Evolutionary conservation across 1,139 yeast species (phyloP).

Genomic region (Diutina siamensis): DNA sequence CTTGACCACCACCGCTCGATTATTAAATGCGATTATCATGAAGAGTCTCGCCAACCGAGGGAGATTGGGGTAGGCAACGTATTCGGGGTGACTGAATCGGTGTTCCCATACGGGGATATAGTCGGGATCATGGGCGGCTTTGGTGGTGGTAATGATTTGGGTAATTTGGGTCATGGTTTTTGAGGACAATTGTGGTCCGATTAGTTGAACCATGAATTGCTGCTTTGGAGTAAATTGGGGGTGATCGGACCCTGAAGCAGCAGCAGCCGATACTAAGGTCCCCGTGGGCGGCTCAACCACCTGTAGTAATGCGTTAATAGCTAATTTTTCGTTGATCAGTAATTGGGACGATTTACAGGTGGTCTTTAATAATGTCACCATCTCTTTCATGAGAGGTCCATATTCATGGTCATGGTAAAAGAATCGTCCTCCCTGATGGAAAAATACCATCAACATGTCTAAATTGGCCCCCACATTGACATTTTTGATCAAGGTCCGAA

Average conservation of each 20-base stretch:
- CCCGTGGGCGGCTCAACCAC: slow-evolving; percentile 16
- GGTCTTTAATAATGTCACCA: slow-evolving; percentile 45
- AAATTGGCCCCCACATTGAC: slow-evolving; percentile 45
- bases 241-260: slow-evolving; percentile 8
- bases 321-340: slow-evolving; percentile 44
- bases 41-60: slow-evolving; percentile 31
- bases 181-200: not conserved
- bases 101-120: slow-evolving; percentile 24
- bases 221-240: slow-evolving; percentile 25
- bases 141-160: slow-evolving; percentile 28
- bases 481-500: slow-evolving; percentile 42
- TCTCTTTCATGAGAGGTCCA: slow-evolving; percentile 45
- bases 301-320: slow-evolving; percentile 20
- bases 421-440: slow-evolving; percentile 67
- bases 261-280: slow-evolving; percentile 31
- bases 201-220: slow-evolving; percentile 29
- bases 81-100: slow-evolving; percentile 30
- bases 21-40: slow-evolving; percentile 7
- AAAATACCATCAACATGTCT: slow-evolving; percentile 52
- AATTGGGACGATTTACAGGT: slow-evolving; percentile 41
- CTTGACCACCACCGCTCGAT: slow-evolving; percentile 33
- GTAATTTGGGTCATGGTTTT: slow-evolving; percentile 44
- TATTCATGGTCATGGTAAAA: slow-evolving; percentile 54
- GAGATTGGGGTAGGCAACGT: not conserved
- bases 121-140: slow-evolving; percentile 32